Base-by-base conservation (phyloP, 306 rosid genomes). In the Gynostemma pentaphyllum region DNA sequence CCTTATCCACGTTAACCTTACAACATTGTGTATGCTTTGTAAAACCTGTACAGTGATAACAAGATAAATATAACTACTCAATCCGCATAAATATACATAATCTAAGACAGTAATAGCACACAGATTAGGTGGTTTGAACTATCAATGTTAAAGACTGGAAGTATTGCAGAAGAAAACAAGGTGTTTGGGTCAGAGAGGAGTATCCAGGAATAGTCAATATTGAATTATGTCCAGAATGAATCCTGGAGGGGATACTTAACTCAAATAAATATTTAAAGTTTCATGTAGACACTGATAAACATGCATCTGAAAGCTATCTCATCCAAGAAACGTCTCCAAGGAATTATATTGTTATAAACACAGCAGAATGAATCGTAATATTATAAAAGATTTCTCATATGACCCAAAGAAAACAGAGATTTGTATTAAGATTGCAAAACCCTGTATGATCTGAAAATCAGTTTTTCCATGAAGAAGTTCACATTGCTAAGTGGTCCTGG, bases 1-100 rank as follows among this genome's bases (percentile, higher is more conserved):
- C 81, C 96, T 83, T 68, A 91, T 84, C 98, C 98, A 91, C 3
- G 96, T 83, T 63, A 88, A 18, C 76, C 79, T 88, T 69, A 85
- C 27, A 82, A 86, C 70, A 42, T 71, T 45, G n/a, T 57, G 76
- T 56, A 83, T 77, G 70, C 82, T 75, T 67, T 79, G 81, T 56
- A 91, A 83, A 79, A 84, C 98, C 95, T 88, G 87, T 67, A 71
- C 7, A 34, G 12, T 52, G 24, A 53, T n/a, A 51, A 39, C 11
- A 67, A 40, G 19, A 48, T 32, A 36, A 32, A 64, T 18, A 9
- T 14, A 27, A 27, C 27, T 18, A 40, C 9, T 11, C 37, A 55
- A 27, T 10, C 28, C 39, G 29, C 1, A n/a, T n/a, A n/a, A n/a
- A n/a, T n/a, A n/a, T n/a, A n/a, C n/a, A 50, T 50, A n/a, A 48